Evolutionary conservation across 371 early-diverging fungal species (phyloP), one percentile per base, ranked within the genome.

Genomic region (Saksenaea vasiformis): DNA sequence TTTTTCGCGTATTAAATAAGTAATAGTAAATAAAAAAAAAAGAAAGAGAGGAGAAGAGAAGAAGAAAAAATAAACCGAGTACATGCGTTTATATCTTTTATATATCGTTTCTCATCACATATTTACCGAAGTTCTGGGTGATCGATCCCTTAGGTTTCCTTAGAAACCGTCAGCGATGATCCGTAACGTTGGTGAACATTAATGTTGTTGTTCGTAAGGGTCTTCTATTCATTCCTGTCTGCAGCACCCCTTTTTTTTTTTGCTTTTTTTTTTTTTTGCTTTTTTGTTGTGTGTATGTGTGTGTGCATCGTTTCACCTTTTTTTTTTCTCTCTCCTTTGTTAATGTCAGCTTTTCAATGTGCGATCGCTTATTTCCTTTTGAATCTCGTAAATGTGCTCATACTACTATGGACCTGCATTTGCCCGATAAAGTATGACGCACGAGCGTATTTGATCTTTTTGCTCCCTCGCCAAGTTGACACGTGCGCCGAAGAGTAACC

Each of bases 51-150:
- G 37, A 38, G 39, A 41, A 56, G 56, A 62, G 34, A 56, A 31
- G 22, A 28, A 43, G 26, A 44, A 56, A 37, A 39, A 57, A 35
- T 31, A 44, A 35, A 31, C 7, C 4, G 24, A 44, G 24, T 15
- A 51, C 36, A 44, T 19, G 11, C 13, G 56, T 13, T 35, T 63
- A 62, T 62, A 62, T 47, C 9, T 47, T 3, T 41, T 41, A n/a
- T 41, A 3, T 15, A n/a, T n/a, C n/a, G n/a, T 41, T 17, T 41
- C 24, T 47, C 51, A 47, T 44, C 9, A 22, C 22, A 22, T 22
- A 47, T 22, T n/a, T n/a, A n/a, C 51, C 51, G 51, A 47, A 11
- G 10, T 3, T 17, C 22, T 47, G 51, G 51, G 24, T 47, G 0
- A 22, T 47, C 5, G 22, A 17, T 19, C 44, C 14, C 19, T 19